phyloP scores from a whole-genome alignment of 2,329 filamentous ascomycete species.

The Ophiosphaerella narmari region DNA sequence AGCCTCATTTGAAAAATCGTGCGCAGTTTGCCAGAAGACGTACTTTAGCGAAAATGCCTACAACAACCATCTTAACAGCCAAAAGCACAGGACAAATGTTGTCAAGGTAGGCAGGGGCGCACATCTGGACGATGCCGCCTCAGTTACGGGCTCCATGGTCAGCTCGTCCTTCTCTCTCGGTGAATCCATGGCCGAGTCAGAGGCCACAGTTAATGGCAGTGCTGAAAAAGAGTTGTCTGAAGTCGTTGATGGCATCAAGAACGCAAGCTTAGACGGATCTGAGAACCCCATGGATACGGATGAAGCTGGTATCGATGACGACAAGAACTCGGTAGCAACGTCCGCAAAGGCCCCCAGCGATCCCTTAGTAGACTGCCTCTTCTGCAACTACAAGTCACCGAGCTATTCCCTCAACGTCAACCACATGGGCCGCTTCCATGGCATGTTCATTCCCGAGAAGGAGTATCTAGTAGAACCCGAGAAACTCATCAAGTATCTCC shows the following conservation, averaged over 20 bases:
- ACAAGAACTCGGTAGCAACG: slow-evolving; percentile 36
- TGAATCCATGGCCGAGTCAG: slow-evolving; percentile 67
- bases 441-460: slow-evolving; percentile 94
- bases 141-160: slow-evolving; percentile 68
- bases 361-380: slow-evolving; percentile 68
- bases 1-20: slow-evolving; percentile 84
- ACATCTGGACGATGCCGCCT: slow-evolving; percentile 67
- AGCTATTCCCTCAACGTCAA: slow-evolving; percentile 74
- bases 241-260: slow-evolving; percentile 77
- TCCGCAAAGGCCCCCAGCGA: slow-evolving; percentile 41
- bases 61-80: slow-evolving; percentile 87
- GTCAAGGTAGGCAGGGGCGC: slow-evolving; percentile 48
- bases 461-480: slow-evolving; percentile 81
- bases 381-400: slow-evolving; percentile 87
- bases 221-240: slow-evolving; percentile 76
- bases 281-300: slow-evolving; percentile 38
- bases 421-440: slow-evolving; percentile 92
- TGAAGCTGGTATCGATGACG: slow-evolving; percentile 49
- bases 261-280: slow-evolving; percentile 55
- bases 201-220: slow-evolving; percentile 64
- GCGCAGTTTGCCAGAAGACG: slow-evolving; percentile 82
- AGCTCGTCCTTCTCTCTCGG: slow-evolving; percentile 92
- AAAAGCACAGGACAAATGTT: slow-evolving; percentile 80
- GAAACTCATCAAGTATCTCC: slow-evolving; percentile 77
- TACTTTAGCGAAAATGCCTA: slow-evolving; percentile 98